Percentiles rank a stretch among this genome's conserved stretches.
Evolutionary conservation across 495 filamentous ascomycete species (phyloP).

Genomic region (Penicillium parvum): DNA sequence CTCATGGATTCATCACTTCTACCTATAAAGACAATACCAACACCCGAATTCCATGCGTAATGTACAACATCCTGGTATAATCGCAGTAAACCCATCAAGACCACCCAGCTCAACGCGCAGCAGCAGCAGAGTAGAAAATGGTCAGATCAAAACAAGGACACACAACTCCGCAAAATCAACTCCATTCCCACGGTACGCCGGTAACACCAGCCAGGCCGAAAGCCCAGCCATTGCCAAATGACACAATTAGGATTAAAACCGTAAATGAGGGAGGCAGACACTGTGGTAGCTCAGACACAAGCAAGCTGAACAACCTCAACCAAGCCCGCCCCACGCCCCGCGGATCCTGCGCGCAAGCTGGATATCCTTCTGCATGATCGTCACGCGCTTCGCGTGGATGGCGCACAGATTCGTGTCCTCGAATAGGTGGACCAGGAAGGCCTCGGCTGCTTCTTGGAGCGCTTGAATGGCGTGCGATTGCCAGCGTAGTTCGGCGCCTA

Average conservation of each 20-base stretch:
- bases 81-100: not conserved
- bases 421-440: conserved; percentile 89
- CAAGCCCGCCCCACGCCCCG: conserved; percentile 61
- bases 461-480: conserved; percentile 88
- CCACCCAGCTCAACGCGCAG: not conserved
- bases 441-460: conserved; percentile 87
- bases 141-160: conserved; percentile 4
- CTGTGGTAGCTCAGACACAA: no score
- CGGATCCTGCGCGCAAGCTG: conserved; percentile 84
- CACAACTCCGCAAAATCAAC: conserved; percentile 5
- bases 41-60: conserved; percentile 22
- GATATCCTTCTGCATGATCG: conserved; percentile 97
- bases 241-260: conserved; percentile 7
- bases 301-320: no score
- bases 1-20: conserved; percentile 2
- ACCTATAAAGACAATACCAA: conserved; percentile 11
- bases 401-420: conserved; percentile 95
- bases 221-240: not conserved
- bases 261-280: no score
- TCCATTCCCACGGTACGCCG: conserved; percentile 19
- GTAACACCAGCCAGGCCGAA: not conserved
- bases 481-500: conserved; percentile 68
- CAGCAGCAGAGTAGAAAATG: conserved; percentile 1
- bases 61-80: conserved; percentile 25
- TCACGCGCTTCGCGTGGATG: conserved; percentile 92